Percentiles rank a stretch among this genome's conserved stretches.
Evolutionary conservation across 495 filamentous ascomycete species (phyloP).

Genomic region (Lophiotrema nucula): DNA sequence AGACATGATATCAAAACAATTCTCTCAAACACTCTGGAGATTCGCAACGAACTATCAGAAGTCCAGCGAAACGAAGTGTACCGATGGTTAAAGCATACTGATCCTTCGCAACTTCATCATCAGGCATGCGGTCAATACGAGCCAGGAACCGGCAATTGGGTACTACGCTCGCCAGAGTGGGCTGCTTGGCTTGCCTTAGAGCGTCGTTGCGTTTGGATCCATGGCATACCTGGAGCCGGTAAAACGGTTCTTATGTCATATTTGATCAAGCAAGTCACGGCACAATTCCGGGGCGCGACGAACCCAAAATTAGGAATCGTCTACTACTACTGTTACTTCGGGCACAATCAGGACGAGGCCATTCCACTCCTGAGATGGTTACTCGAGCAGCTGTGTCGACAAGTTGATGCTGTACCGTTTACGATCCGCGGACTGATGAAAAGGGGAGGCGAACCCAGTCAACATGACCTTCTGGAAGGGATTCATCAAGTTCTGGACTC

Average conservation of each 20-base stretch:
- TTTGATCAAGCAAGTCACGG: background rate
- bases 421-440: background rate
- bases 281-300: background rate
- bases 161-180: background rate
- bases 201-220: background rate
- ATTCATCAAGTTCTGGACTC: background rate
- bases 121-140: background rate
- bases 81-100: background rate
- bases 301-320: background rate
- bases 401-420: background rate
- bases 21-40: slow-evolving; percentile 12
- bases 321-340: background rate
- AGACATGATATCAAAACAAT: slow-evolving; percentile 22
- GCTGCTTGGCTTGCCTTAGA: background rate
- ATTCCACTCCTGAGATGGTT: background rate
- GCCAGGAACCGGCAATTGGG: background rate
- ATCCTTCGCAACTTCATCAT: background rate
- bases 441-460: background rate
- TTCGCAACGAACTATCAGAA: slow-evolving; percentile 22
- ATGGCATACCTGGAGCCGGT: slow-evolving; percentile 2
- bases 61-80: background rate
- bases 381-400: background rate
- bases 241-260: background rate
- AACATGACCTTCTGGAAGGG: background rate
- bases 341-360: background rate